phyloP scores from a whole-genome alignment of 2,329 filamentous ascomycete species.

The Dothistroma septosporum region DNA sequence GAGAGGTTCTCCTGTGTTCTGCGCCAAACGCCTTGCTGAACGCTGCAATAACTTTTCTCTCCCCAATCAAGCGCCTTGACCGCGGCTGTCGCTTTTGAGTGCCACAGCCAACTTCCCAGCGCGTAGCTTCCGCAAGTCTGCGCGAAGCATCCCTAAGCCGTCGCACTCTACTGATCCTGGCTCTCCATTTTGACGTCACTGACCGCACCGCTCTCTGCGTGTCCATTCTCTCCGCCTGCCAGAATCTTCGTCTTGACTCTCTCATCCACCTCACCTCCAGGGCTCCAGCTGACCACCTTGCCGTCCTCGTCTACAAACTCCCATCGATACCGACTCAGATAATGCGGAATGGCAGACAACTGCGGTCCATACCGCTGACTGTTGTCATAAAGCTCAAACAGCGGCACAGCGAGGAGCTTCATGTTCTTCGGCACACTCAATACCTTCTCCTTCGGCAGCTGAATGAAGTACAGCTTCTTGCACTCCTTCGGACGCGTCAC shows the following conservation, averaged over 20 bases:
- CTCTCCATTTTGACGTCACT: neutral
- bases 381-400: conserved; percentile 98
- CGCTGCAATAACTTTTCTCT: neutral
- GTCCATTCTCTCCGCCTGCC: conserved; percentile 29
- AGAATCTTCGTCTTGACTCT: conserved; percentile 32
- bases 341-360: conserved; percentile 90
- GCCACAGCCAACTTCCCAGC: neutral
- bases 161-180: neutral
- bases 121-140: neutral
- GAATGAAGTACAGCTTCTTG: conserved; percentile 98
- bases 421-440: conserved; percentile 98
- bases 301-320: conserved; percentile 94
- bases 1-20: neutral
- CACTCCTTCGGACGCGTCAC: conserved; percentile 96
- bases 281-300: conserved; percentile 59
- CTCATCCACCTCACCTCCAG: conserved; percentile 29
- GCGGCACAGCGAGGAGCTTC: conserved; percentile 93
- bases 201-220: conserved; percentile 2
- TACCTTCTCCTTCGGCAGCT: conserved; percentile 87
- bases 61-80: neutral
- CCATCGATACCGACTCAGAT: conserved; percentile 93
- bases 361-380: conserved; percentile 92
- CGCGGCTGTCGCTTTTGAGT: neutral
- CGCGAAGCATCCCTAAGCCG: neutral
- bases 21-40: neutral